phyloP scores from a whole-genome alignment of 2,329 filamentous ascomycete genomes.

The Aspergillus aculeatus region DNA sequence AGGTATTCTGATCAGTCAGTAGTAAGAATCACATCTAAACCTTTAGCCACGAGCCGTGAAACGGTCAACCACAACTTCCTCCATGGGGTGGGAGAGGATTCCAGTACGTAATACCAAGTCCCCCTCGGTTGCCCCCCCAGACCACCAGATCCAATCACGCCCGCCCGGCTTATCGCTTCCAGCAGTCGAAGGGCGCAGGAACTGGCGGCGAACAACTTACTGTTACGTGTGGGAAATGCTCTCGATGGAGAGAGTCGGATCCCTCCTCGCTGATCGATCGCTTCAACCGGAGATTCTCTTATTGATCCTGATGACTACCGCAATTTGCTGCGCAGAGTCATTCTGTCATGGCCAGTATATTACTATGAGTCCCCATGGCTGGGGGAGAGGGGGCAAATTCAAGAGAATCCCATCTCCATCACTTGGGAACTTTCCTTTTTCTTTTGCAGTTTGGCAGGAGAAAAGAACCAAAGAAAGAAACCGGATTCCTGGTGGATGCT shows the following conservation, averaged over 20 bases:
- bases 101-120: constrained; percentile 36
- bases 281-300: constrained; percentile 16
- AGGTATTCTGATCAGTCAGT: no score
- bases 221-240: constrained; percentile 32
- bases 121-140: constrained; percentile 16
- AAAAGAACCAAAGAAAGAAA: no score
- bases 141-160: constrained; percentile 30
- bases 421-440: no score
- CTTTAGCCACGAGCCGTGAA: background rate
- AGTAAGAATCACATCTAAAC: no score
- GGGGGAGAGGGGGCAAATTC: background rate
- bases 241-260: constrained; percentile 17
- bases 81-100: background rate
- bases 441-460: no score
- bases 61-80: no score
- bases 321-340: background rate
- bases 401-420: no score
- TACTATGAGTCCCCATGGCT: background rate
- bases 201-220: constrained; percentile 16
- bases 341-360: background rate
- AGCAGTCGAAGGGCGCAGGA: constrained; percentile 4
- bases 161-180: constrained; percentile 27
- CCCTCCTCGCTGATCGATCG: constrained; percentile 14
- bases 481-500: no score
- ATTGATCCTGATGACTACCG: constrained; percentile 20